A percentile compares a stretch with the other conserved stretches of the same genome.
Conservation (phyloP, 306 rosid genomes). For the Quillaja saponaria region DNA sequence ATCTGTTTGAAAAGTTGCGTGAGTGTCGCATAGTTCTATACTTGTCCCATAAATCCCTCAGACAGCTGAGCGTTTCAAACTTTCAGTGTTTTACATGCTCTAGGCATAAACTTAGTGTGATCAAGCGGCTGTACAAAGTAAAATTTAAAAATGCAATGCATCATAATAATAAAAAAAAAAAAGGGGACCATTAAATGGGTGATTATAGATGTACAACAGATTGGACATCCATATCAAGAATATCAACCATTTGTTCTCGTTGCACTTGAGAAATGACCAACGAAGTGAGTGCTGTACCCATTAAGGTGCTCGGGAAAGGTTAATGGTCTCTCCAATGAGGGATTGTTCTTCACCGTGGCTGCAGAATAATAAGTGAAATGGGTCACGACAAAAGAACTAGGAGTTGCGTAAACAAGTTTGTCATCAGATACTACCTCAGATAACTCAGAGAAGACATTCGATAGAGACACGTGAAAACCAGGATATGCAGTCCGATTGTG, state of each 20-base stretch:
- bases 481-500: constrained; percentile 84
- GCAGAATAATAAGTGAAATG: constrained; percentile 25
- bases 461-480: constrained; percentile 93
- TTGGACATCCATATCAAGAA: constrained; percentile 1
- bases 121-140: too few relatives aligned
- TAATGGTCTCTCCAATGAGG: constrained; percentile 44
- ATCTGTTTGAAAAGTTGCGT: too few relatives aligned
- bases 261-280: constrained; percentile 16
- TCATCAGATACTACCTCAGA: constrained; percentile 56
- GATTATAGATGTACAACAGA: constrained; percentile 30
- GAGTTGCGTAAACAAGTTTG: neutral
- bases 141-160: too few relatives aligned
- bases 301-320: constrained; percentile 63
- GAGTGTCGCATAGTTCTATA: too few relatives aligned
- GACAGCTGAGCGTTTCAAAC: too few relatives aligned
- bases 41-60: too few relatives aligned
- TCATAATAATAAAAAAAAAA: too few relatives aligned
- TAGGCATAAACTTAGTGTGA: too few relatives aligned
- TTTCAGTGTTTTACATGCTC: too few relatives aligned
- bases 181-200: too few relatives aligned
- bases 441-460: constrained; percentile 95
- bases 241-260: constrained; percentile 18
- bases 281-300: constrained; percentile 20
- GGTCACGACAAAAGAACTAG: constrained; percentile 16
- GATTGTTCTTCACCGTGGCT: constrained; percentile 75